Conservation (phyloP, 225 moss, liverwort and hornwort species). For the Polytrichum formosum region DNA sequence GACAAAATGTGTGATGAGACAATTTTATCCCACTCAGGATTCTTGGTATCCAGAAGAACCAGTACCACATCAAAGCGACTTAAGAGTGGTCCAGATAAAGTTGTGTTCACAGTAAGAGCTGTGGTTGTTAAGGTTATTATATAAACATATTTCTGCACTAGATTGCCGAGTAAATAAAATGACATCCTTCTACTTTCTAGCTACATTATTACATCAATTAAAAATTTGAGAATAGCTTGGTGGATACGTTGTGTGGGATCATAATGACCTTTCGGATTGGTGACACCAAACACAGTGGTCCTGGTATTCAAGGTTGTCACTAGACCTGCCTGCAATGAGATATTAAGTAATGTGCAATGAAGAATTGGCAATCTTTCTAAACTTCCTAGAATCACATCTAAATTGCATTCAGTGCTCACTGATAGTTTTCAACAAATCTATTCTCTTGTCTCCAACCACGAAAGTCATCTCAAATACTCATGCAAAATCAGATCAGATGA, state of each 20-base stretch:
- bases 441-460: no score
- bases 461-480: neutral
- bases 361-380: neutral
- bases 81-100: slow-evolving; percentile 82
- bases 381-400: neutral
- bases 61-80: slow-evolving; percentile 96
- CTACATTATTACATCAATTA: neutral
- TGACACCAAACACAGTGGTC: slow-evolving; percentile 96
- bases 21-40: slow-evolving; percentile 93
- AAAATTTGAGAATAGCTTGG: slow-evolving; percentile 8
- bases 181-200: no score
- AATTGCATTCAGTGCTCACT: no score
- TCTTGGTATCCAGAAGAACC: slow-evolving; percentile 93
- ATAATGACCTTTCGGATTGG: slow-evolving; percentile 96
- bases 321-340: slow-evolving; percentile 76
- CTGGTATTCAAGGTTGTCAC: slow-evolving; percentile 91
- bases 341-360: no score
- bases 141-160: no score
- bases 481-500: neutral
- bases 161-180: no score
- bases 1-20: slow-evolving; percentile 90
- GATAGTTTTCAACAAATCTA: no score
- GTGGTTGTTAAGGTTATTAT: slow-evolving; percentile 31
- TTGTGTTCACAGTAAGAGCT: slow-evolving; percentile 93
- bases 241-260: slow-evolving; percentile 93